Evolutionary conservation across 768 basidiomycete genomes (phyloP).

Genomic region (Crucibulum laeve): DNA sequence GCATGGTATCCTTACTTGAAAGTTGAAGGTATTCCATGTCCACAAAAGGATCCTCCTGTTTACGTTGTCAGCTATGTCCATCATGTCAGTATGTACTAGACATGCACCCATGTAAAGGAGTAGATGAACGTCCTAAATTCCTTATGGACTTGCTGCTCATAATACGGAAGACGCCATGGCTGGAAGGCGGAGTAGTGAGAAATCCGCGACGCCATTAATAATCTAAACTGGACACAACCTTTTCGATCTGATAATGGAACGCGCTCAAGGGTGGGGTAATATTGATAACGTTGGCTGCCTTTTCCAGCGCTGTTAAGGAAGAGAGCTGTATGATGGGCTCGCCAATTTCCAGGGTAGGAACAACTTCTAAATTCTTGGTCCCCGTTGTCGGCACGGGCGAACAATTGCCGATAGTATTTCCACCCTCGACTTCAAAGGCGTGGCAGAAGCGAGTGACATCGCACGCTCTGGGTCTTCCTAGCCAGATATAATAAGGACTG

Average conservation of each 20-base stretch:
- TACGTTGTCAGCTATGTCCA: background rate
- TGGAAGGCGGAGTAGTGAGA: constrained; percentile 12
- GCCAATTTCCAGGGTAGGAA: constrained; percentile 39
- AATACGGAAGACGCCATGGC: constrained; percentile 68
- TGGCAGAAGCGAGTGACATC: constrained; percentile 53
- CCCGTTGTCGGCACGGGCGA: constrained; percentile 32
- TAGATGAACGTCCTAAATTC: constrained; percentile 62
- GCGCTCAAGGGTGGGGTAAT: constrained; percentile 53
- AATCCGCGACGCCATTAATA: constrained; percentile 3
- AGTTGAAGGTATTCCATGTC: constrained; percentile 65
- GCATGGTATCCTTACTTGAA: constrained; percentile 56
- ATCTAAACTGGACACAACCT: constrained; percentile 23
- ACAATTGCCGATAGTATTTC: constrained; percentile 51
- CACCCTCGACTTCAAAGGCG: constrained; percentile 60
- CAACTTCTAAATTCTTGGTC: constrained; percentile 27
- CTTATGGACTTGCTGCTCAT: constrained; percentile 64
- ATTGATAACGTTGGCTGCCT: constrained; percentile 34
- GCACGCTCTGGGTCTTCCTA: constrained; percentile 61
- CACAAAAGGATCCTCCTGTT: constrained; percentile 67
- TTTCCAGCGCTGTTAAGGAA: background rate
- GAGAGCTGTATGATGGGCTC: constrained; percentile 24
- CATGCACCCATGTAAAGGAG: constrained; percentile 53
- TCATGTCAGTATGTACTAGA: background rate
- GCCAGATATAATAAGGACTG: constrained; percentile 72
- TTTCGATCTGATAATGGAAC: constrained; percentile 58